Conservation (phyloP, 108 stramenopile genomes). For the Fragilaria radians region DNA sequence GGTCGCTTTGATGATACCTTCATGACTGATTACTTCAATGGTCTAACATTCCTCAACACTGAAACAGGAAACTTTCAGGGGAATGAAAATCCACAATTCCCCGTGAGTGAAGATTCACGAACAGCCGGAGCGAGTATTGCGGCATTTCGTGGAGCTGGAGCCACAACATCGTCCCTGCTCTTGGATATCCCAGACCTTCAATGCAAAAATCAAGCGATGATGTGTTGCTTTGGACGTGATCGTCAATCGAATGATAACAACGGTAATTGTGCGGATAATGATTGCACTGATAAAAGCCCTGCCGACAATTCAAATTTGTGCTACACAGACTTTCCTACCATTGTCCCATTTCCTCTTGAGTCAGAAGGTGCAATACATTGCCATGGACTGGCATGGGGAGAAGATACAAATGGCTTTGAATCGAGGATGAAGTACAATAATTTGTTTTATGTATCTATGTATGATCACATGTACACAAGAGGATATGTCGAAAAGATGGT, state of each 20-base stretch:
- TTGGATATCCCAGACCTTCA: background rate
- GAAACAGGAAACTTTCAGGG: conserved; percentile 15
- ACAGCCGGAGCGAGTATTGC: background rate
- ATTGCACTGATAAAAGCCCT: conserved; percentile 42
- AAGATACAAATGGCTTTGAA: background rate
- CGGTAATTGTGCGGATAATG: conserved; percentile 35
- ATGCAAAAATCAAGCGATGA: conserved; percentile 19
- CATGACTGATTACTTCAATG: conserved; percentile 3
- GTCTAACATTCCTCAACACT: background rate
- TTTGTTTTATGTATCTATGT: conserved; percentile 45
- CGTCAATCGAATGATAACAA: conserved; percentile 52
- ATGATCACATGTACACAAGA: conserved; percentile 46
- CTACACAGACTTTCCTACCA: conserved; percentile 21
- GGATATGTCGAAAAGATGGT: conserved; percentile 40
- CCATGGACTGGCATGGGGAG: conserved; percentile 47
- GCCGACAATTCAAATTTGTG: conserved; percentile 52
- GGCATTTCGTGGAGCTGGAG: background rate
- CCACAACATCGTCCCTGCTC: background rate
- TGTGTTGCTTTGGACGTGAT: conserved; percentile 51
- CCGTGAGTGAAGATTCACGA: background rate
- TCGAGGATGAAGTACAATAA: conserved; percentile 19
- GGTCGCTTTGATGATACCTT: background rate
- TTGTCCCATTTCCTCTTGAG: conserved; percentile 23
- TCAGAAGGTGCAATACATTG: conserved; percentile 42
- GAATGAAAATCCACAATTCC: conserved; percentile 2